Percentiles rank a stretch among this genome's conserved stretches.
phyloP scores from a whole-genome alignment of 129 eudicot genomes.

The Scalesia atractyloides region DNA sequence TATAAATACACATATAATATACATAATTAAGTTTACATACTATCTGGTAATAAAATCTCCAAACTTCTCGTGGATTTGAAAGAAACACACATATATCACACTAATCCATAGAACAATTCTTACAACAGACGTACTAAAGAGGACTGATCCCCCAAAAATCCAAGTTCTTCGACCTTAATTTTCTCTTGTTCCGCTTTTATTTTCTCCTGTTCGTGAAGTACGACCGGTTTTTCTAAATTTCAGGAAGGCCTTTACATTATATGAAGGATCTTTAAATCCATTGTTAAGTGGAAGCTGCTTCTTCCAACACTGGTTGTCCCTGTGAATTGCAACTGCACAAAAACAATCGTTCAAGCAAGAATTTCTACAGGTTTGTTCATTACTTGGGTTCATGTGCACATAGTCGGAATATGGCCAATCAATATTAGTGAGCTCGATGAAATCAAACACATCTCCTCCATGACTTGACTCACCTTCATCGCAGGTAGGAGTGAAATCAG shows the following conservation, averaged over 20 bases:
- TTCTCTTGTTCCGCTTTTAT: background rate
- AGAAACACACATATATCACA: too few relatives aligned
- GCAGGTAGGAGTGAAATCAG: conserved; percentile 30
- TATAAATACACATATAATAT: too few relatives aligned
- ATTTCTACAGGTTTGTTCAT: conserved; percentile 34
- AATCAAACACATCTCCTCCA: background rate
- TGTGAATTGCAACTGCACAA: conserved; percentile 41
- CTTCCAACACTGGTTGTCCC: conserved; percentile 41
- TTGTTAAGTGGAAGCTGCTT: conserved; percentile 27
- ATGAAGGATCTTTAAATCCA: conserved; percentile 11
- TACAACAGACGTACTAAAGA: conserved; percentile 40
- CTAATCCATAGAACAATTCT: background rate
- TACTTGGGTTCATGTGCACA: background rate
- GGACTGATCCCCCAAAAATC: conserved; percentile 17
- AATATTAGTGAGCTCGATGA: conserved; percentile 13
- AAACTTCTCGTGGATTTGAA: too few relatives aligned
- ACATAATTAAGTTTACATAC: too few relatives aligned
- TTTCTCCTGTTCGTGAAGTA: background rate
- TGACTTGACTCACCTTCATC: background rate
- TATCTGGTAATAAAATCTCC: too few relatives aligned
- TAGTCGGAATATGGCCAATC: conserved; percentile 35
- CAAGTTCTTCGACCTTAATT: conserved; percentile 25
- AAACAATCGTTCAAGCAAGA: conserved; percentile 42
- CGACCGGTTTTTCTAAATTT: conserved; percentile 27
- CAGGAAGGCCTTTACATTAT: conserved; percentile 19